These are phyloP conservation scores for Aspergillus tamarii DNA, from an alignment of 2,329 filamentous ascomycete genomes.

Conservation along the genomic window DNA sequence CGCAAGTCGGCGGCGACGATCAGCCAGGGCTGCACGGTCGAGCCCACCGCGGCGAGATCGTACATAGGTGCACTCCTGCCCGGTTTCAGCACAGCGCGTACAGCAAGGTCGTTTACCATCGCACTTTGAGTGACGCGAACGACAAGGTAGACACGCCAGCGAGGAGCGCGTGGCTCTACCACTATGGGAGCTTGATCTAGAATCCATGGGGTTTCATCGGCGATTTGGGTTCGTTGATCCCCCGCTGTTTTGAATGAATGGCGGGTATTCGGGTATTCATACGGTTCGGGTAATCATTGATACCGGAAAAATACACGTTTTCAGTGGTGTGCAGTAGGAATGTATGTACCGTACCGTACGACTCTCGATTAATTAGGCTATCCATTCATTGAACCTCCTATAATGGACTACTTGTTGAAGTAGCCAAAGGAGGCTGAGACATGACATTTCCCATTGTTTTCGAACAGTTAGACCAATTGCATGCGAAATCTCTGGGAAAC, in stretches of 20 bases:
- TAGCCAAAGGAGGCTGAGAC: too few species aligned
- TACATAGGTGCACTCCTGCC: slow-evolving; percentile 52
- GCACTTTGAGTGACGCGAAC: slow-evolving; percentile 50
- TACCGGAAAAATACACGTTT: too few species aligned
- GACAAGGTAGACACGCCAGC: slow-evolving; percentile 37
- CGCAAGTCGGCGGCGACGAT: slow-evolving; percentile 24
- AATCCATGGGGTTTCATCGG: background rate
- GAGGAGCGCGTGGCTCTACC: slow-evolving; percentile 24
- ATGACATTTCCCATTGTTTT: too few species aligned
- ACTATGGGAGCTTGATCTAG: slow-evolving; percentile 6
- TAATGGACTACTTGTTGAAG: too few species aligned
- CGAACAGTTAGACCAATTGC: too few species aligned
- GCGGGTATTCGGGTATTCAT: background rate
- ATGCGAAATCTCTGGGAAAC: too few species aligned
- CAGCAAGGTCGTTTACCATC: slow-evolving; percentile 50
- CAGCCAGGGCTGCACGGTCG: slow-evolving; percentile 27
- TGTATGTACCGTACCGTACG: too few species aligned
- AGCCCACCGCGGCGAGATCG: slow-evolving; percentile 51
- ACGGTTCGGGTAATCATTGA: too few species aligned
- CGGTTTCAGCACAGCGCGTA: slow-evolving; percentile 44
- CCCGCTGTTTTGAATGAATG: background rate
- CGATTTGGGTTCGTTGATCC: background rate
- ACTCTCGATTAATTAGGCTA: too few species aligned
- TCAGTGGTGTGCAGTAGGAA: too few species aligned
- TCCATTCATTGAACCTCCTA: too few species aligned